Conservation (phyloP, 805 yeast genomes). For the Saccharomyces mikatae region DNA sequence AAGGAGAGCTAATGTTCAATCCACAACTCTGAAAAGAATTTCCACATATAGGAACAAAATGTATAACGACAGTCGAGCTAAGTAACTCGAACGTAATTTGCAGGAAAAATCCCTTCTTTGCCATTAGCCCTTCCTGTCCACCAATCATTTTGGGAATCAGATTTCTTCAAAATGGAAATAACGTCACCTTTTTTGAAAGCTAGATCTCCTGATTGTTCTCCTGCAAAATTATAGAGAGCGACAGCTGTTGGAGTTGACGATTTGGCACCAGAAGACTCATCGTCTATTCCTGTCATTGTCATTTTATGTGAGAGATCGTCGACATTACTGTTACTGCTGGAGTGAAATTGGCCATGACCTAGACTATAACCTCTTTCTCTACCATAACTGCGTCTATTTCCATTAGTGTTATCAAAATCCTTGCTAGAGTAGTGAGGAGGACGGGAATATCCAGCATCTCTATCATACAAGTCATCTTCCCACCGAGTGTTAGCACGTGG, state of each 20-base stretch:
- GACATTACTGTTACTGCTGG: slow-evolving; percentile 30
- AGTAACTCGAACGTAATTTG: slow-evolving; percentile 80
- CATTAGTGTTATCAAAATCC: not conserved
- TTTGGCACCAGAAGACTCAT: not conserved
- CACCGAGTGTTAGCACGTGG: not conserved
- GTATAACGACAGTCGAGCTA: slow-evolving; percentile 4
- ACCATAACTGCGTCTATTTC: not conserved
- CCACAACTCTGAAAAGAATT: not conserved
- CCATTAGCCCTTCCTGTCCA: slow-evolving; percentile 93
- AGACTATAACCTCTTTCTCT: not conserved
- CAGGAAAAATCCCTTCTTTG: slow-evolving; percentile 89
- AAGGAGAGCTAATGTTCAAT: not conserved
- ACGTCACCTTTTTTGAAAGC: slow-evolving; percentile 92
- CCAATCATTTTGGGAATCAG: slow-evolving; percentile 92
- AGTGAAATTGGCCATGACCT: slow-evolving; percentile 2
- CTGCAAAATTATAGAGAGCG: slow-evolving; percentile 81
- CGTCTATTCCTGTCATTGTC: slow-evolving; percentile 20
- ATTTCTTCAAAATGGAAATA: slow-evolving; percentile 74
- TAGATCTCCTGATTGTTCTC: slow-evolving; percentile 89
- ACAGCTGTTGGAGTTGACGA: slow-evolving; percentile 60
- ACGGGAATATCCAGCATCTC: not conserved
- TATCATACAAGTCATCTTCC: slow-evolving; percentile 1
- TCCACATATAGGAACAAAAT: not conserved
- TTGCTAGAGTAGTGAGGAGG: not conserved
- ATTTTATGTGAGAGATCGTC: slow-evolving; percentile 35